These are phyloP conservation scores for Saturnispora dispora DNA, from an alignment of 805 yeast genomes.

Conservation along the genomic window DNA sequence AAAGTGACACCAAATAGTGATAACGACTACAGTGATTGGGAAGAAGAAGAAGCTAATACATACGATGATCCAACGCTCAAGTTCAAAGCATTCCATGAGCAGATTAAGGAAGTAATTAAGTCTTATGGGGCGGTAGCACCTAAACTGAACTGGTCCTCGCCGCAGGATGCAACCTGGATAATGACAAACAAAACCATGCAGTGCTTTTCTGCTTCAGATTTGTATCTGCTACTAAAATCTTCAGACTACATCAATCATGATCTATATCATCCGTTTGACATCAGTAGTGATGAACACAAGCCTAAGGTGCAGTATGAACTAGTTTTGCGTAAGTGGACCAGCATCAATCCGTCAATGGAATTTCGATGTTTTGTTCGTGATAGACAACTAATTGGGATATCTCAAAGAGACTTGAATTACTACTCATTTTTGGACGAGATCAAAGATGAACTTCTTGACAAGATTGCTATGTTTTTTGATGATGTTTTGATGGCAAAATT, in stretches of 20 bases:
- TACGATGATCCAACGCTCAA: conserved; percentile 34
- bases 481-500: conserved; percentile 39
- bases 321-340: conserved; percentile 75
- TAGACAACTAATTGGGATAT: conserved; percentile 54
- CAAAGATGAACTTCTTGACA: conserved; percentile 35
- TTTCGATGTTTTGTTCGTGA: conserved; percentile 77
- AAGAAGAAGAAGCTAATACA: conserved; percentile 31
- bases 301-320: conserved; percentile 37
- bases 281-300: conserved; percentile 26
- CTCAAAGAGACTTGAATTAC: conserved; percentile 81
- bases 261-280: conserved; percentile 58
- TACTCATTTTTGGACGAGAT: conserved; percentile 59
- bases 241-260: conserved; percentile 87
- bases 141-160: conserved; percentile 94
- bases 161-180: conserved; percentile 93
- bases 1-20: conserved; percentile 36
- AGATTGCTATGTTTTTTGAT: conserved; percentile 48
- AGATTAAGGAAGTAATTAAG: conserved; percentile 37
- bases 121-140: conserved; percentile 64
- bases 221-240: conserved; percentile 73
- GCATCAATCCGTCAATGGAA: conserved; percentile 81
- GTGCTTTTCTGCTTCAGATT: conserved; percentile 63
- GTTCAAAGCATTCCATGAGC: conserved; percentile 53
- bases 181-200: conserved; percentile 64
- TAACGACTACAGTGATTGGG: conserved; percentile 72